These are phyloP conservation scores for Tilletia horrida DNA, from an alignment of 1,284 basidiomycete genomes.

Conservation along the genomic window DNA sequence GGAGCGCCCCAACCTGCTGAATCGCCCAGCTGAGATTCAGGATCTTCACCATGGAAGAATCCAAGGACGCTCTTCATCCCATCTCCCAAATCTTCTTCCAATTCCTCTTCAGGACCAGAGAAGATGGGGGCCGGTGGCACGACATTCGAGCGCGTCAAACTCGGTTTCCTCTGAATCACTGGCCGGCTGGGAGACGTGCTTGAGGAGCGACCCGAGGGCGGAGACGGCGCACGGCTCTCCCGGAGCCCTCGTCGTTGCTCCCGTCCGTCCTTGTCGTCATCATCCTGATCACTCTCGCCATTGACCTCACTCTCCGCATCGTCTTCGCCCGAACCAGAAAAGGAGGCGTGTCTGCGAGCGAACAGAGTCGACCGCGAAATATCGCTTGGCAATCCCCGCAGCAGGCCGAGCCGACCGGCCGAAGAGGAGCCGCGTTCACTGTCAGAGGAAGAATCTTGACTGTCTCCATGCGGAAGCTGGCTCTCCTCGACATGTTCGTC, in stretches of 20 bases:
- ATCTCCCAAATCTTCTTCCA: not conserved
- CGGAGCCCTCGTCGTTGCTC: constrained; percentile 21
- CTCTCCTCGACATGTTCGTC: constrained; percentile 37
- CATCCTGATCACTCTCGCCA: not conserved
- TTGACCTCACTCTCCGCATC: not conserved
- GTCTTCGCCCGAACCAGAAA: not conserved
- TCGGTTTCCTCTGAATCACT: constrained; percentile 36
- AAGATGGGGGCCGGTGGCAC: constrained; percentile 28
- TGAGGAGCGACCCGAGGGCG: not conserved
- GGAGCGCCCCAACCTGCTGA: not conserved
- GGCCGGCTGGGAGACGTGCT: constrained; percentile 25
- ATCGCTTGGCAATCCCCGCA: constrained; percentile 5
- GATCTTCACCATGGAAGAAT: constrained; percentile 13
- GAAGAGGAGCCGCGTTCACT: too few relatives aligned
- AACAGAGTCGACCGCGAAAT: constrained; percentile 13
- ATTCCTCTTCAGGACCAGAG: not conserved
- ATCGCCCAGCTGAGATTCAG: constrained; percentile 11
- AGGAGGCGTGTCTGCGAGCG: not conserved
- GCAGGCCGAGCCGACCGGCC: not conserved
- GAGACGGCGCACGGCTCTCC: not conserved
- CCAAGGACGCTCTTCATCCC: not conserved
- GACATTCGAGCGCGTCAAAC: constrained; percentile 37
- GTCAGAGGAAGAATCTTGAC: too few relatives aligned
- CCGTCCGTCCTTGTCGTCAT: constrained; percentile 5
- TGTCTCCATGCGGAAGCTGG: too few relatives aligned